Evolutionary conservation across 73 alveolate species (phyloP).

Genomic region (Stentor coeruleus): DNA sequence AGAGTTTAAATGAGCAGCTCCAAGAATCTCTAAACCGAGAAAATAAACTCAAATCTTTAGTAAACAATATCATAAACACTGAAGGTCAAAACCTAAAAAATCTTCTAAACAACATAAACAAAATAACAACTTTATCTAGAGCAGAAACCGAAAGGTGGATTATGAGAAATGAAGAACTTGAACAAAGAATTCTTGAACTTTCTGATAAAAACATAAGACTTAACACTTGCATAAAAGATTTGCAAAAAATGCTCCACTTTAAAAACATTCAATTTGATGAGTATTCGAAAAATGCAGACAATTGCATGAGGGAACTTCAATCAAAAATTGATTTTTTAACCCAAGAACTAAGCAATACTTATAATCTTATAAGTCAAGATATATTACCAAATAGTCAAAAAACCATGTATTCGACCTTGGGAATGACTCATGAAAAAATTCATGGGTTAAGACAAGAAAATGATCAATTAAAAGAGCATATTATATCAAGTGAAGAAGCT

Average conservation of each 20-base stretch:
- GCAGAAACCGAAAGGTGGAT: slow-evolving; percentile 29
- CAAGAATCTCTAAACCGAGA: slow-evolving; percentile 11
- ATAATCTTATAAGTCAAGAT: background rate
- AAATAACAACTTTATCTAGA: slow-evolving; percentile 6
- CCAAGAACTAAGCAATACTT: background rate
- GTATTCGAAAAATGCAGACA: background rate
- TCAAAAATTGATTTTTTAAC: background rate
- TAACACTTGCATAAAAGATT: background rate
- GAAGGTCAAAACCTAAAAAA: background rate
- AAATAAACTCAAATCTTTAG: background rate
- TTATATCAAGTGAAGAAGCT: background rate
- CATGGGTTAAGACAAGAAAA: background rate
- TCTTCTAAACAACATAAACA: background rate
- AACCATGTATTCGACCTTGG: background rate
- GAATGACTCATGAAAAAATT: slow-evolving; percentile 14
- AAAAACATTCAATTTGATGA: slow-evolving; percentile 6
- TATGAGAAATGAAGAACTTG: slow-evolving; percentile 28
- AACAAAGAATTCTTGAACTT: background rate
- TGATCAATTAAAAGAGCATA: background rate
- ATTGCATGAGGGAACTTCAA: background rate
- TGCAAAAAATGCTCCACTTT: slow-evolving; percentile 1
- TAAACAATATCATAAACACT: background rate
- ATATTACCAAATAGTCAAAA: background rate
- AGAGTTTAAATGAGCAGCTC: background rate
- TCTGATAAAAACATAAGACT: background rate